Conservation (phyloP, 2,329 filamentous ascomycete species). For the Chaetomium sp. region DNA sequence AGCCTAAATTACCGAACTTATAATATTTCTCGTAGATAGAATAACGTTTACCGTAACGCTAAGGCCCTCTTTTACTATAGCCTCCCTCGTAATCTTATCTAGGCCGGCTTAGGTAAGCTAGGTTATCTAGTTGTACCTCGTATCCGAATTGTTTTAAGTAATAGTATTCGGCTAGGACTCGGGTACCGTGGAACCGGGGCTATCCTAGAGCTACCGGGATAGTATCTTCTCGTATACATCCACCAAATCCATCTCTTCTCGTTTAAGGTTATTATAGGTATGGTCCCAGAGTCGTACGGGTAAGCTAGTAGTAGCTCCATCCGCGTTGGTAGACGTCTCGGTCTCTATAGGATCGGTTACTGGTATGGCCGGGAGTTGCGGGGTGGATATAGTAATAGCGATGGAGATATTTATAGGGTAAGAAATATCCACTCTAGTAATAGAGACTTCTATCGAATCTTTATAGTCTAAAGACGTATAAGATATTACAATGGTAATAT, state of each 20-base stretch:
- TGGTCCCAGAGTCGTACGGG: constrained; percentile 15
- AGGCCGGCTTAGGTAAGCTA: constrained; percentile 14
- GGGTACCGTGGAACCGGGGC: constrained; percentile 5
- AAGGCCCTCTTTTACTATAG: constrained; percentile 7
- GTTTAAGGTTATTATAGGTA: constrained; percentile 18
- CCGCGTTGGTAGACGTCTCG: constrained; percentile 3
- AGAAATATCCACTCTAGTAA: constrained; percentile 3
- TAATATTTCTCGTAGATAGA: constrained; percentile 5
- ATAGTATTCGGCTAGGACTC: constrained; percentile 19
- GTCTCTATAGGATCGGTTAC: neutral
- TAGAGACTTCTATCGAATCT: constrained; percentile 10
- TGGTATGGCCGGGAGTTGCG: neutral
- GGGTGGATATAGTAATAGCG: neutral
- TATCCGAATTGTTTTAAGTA: constrained; percentile 8
- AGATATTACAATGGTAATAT: too few species aligned
- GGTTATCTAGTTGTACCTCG: constrained; percentile 12
- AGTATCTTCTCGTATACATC: constrained; percentile 15
- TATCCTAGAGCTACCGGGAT: constrained; percentile 11
- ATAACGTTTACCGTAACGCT: constrained; percentile 3
- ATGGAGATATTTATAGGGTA: neutral
- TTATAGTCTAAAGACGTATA: constrained; percentile 3
- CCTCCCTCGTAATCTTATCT: constrained; percentile 7
- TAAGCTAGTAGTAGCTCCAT: constrained; percentile 4
- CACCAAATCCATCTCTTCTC: constrained; percentile 18
- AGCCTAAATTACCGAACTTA: constrained; percentile 35